phyloP scores from a whole-genome alignment of 1,139 yeast species.

The Ogataea hybrid region DNA sequence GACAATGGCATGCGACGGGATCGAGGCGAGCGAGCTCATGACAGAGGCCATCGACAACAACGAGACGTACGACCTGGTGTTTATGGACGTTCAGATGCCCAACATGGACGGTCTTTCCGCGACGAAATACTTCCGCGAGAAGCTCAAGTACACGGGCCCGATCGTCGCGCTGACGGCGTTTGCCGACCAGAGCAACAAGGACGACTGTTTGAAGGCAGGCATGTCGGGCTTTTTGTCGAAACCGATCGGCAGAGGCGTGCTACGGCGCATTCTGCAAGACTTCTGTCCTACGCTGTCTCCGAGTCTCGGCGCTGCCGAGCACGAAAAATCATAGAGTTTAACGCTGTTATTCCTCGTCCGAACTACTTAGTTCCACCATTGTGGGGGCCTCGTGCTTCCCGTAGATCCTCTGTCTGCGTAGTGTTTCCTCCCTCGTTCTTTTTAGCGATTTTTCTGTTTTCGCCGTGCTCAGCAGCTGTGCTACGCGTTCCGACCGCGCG shows the following conservation, averaged over 20 bases:
- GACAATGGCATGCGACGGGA: conserved; percentile 85
- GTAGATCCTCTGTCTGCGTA: conserved; percentile 14
- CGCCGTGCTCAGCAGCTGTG: conserved; percentile 17
- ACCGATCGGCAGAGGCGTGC: conserved; percentile 73
- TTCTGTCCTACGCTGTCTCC: conserved; percentile 36
- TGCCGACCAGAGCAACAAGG: conserved; percentile 83
- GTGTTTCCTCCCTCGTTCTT: conserved; percentile 17
- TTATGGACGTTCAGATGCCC: conserved; percentile 99
- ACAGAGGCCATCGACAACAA: conserved; percentile 36
- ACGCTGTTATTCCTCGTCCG: conserved; percentile 10
- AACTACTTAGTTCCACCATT: conserved; percentile 16
- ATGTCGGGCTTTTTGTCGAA: conserved; percentile 88
- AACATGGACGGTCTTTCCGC: conserved; percentile 84
- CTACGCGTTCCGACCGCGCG: conserved; percentile 11
- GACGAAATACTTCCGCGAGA: conserved; percentile 66
- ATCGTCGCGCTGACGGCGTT: conserved; percentile 93
- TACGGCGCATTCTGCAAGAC: conserved; percentile 51
- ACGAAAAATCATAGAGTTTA: conserved; percentile 2
- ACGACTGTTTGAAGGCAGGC: conserved; percentile 75
- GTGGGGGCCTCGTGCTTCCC: conserved; percentile 3
- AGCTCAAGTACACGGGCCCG: conserved; percentile 64
- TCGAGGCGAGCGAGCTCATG: conserved; percentile 71
- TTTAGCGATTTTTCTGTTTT: conserved; percentile 17
- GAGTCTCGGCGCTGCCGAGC: not conserved
- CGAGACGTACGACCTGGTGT: conserved; percentile 63